Conservation (phyloP, 1,284 basidiomycete genomes). For the Leccinum brunneo-olivaceum region DNA sequence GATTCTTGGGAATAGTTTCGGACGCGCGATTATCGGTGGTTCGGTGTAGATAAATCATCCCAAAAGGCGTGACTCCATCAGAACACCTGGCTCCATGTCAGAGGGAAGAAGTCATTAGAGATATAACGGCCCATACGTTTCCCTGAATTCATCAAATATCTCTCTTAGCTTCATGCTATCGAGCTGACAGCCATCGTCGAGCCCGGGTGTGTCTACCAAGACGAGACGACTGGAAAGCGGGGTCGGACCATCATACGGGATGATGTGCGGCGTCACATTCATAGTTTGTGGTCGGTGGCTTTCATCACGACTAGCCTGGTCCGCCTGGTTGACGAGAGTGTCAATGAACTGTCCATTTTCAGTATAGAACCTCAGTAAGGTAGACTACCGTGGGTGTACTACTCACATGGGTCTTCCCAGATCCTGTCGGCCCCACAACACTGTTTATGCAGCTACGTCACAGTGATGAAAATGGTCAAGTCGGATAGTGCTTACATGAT, state of each 20-base stretch:
- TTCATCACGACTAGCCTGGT: not conserved
- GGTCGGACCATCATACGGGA: not conserved
- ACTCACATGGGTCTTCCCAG: slow-evolving; percentile 19
- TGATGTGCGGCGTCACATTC: slow-evolving; percentile 4
- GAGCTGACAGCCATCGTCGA: slow-evolving; percentile 18
- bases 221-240: slow-evolving; percentile 6
- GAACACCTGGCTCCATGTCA: slow-evolving; percentile 7
- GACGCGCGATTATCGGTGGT: slow-evolving; percentile 42
- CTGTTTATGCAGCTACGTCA: slow-evolving; percentile 4
- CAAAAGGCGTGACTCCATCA: slow-evolving; percentile 16
- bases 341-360: slow-evolving; percentile 14
- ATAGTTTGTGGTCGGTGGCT: slow-evolving; percentile 11
- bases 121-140: slow-evolving; percentile 14
- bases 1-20: slow-evolving; percentile 37
- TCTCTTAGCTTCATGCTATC: slow-evolving; percentile 21
- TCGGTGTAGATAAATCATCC: slow-evolving; percentile 45
- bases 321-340: not conserved
- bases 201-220: slow-evolving; percentile 25
- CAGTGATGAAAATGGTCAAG: not conserved
- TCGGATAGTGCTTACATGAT: not conserved
- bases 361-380: not conserved
- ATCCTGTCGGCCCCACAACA: slow-evolving; percentile 17
- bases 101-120: not conserved
- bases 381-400: no score
- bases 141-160: slow-evolving; percentile 18